Evolutionary conservation across 2,329 filamentous ascomycete genomes (phyloP), one percentile per base, ranked within the genome.

Genomic region (Colletotrichum sublineola): DNA sequence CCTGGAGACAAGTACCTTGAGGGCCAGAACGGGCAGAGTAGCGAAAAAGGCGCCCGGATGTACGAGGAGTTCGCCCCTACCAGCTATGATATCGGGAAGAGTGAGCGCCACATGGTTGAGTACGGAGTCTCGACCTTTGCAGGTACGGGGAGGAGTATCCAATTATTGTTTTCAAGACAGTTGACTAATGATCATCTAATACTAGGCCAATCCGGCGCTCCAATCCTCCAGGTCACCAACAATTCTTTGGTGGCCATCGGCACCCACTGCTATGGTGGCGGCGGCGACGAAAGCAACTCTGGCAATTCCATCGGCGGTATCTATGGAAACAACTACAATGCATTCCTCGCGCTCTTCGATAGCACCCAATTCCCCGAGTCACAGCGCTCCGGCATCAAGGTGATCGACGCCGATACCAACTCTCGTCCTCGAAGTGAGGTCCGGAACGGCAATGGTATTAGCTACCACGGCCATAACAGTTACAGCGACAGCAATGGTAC

Each of bases 1-100:
- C 80, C 81, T 2, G 79, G 75, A 9, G 79, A 81, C 55, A 73
- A 75, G 60, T 66, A 6, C 3, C 64, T 78, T 29, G 63, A 66
- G 15, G 62, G 72, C 18, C 9, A 31, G 15, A 42, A 60, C 44
- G 64, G 33, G 12, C 12, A 40, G 38, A 36, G 5, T 36, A 8
- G 7, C 7, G 73, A 82, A 50, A 67, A 68, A 1, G 80, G 80
- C n/a, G 80, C 76, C 9, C 69, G 78, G 68, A 82, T 82, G 80
- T 81, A 81, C 40, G 80, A 81, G 62, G 74, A 78, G 67, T 80
- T 77, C 63, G 36, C 61, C 12, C 57, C 18, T 4, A 77, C 74
- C 3, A 58, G 75, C 9, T 81, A 75, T 38, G 69, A 80, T 57
- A 66, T 80, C 8, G 63, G 56, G 1, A 64, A 61, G 3, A 78